Conservation (phyloP, 371 early-diverging fungal genomes). For the Mycotypha africana region DNA sequence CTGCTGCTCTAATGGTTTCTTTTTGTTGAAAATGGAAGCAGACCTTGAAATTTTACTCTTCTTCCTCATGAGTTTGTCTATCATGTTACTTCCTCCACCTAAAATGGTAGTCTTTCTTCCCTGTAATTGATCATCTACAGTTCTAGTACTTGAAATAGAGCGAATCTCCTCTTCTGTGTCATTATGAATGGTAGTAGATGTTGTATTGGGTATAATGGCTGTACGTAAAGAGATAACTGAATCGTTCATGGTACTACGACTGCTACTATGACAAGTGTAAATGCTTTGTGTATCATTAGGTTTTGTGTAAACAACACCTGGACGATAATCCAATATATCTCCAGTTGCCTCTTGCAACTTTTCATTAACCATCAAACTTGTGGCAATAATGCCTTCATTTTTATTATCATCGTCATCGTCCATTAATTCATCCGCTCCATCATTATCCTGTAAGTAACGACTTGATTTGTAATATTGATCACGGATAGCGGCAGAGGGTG, state of each 20-base stretch:
- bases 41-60: slow-evolving; percentile 22
- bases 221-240: slow-evolving; percentile 23
- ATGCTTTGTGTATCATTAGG: too few relatives aligned
- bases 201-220: too few relatives aligned
- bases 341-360: slow-evolving; percentile 11
- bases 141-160: slow-evolving; percentile 13
- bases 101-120: slow-evolving; percentile 5
- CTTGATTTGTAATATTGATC: slow-evolving; percentile 26
- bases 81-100: too few relatives aligned
- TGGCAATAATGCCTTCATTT: too few relatives aligned
- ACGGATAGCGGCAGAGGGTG: slow-evolving; percentile 27
- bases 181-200: slow-evolving; percentile 14
- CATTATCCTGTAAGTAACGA: slow-evolving; percentile 13
- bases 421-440: slow-evolving; percentile 7
- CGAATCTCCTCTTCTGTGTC: slow-evolving; percentile 4
- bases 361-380: too few relatives aligned
- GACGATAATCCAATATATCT: slow-evolving; percentile 20
- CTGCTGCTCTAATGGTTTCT: neutral
- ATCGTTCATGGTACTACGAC: slow-evolving; percentile 17
- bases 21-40: slow-evolving; percentile 11
- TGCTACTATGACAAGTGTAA: too few relatives aligned
- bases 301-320: slow-evolving; percentile 12
- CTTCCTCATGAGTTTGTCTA: too few relatives aligned
- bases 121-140: slow-evolving; percentile 20
- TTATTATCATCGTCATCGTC: slow-evolving; percentile 5